Base-by-base conservation (phyloP, 768 basidiomycete genomes). In the Amanita exitialis region DNA sequence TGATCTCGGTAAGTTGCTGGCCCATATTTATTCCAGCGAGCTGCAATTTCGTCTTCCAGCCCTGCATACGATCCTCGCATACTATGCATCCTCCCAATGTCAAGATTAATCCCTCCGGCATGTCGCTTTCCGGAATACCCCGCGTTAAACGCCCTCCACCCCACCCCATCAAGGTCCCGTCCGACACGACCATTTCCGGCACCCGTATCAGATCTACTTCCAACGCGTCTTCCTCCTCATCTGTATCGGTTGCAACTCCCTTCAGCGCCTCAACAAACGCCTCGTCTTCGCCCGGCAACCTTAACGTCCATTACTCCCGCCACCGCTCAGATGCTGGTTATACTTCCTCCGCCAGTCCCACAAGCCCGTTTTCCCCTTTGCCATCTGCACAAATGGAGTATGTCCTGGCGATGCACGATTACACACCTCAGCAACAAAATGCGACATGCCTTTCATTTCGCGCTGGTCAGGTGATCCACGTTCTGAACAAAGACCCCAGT, bases 321-420 rank as follows among this genome's bases (percentile, higher is more conserved):
- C 64, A 46, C 38, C 56, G 53, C 39, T 42, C 54, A 6, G 67
- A 58, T 30, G 63, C 66, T 18, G 62, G 66, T n/a, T 42, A 20
- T 23, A 25, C 37, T 3, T 21, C n/a, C 21, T 70, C 73, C 21
- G 53, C 68, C 13, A 78, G 67, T 44, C 72, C 77, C 4, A 59
- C 64, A 27, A 73, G 68, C 50, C 69, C 71, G 16, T 61, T 62
- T 12, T 62, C 72, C 39, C 73, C 72, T 32, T 58, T 72, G 2
- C 67, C 61, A 28, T 66, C 78, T 18, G 18, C 38, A n/a, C 38
- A 35, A 25, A 32, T 20, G 2, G 89, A 90, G 62, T 91, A 83
- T 64, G 92, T 94, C 4, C 70, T 90, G 20, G 92, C 95, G 3
- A 86, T 95, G 74, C 93, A 98, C 62, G 92, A 96, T 64, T 98